Percentiles rank a stretch among this genome's conserved stretches.
Conservation (phyloP, 2,329 filamentous ascomycete species). For the Fusarium chuoi region DNA sequence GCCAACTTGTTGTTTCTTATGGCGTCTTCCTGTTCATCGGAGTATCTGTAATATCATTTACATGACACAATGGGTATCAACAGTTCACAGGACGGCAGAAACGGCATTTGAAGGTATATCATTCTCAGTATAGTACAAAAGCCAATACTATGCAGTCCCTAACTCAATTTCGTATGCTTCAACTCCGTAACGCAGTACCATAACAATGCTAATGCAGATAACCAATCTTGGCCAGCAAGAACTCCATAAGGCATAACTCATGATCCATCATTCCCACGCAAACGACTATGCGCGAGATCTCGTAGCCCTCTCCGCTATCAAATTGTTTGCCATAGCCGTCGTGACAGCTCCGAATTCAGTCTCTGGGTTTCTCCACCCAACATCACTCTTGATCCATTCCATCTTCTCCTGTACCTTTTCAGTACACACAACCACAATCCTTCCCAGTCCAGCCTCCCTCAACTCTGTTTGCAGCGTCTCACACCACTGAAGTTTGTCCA, state of each 20-base stretch:
- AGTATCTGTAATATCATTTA: neutral
- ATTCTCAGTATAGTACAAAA: neutral
- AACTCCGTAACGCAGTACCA: neutral
- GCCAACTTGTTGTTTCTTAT: neutral
- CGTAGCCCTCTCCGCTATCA: neutral
- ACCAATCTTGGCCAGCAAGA: neutral
- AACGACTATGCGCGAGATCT: neutral
- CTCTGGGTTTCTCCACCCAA: constrained; percentile 28
- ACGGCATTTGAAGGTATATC: neutral
- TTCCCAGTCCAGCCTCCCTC: constrained; percentile 26
- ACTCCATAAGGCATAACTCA: neutral
- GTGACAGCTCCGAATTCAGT: neutral
- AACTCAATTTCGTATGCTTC: neutral
- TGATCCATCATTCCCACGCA: neutral
- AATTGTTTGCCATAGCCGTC: neutral
- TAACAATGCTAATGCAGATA: neutral
- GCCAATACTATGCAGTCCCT: neutral
- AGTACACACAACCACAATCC: constrained; percentile 38
- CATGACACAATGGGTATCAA: neutral
- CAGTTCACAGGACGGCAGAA: neutral
- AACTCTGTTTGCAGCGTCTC: constrained; percentile 44
- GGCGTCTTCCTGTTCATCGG: neutral
- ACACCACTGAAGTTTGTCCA: constrained; percentile 52
- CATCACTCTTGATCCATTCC: constrained; percentile 39
- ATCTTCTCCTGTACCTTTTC: constrained; percentile 43